Conservation (phyloP, 208 protist genomes). For the Angomonas ambiguus region DNA sequence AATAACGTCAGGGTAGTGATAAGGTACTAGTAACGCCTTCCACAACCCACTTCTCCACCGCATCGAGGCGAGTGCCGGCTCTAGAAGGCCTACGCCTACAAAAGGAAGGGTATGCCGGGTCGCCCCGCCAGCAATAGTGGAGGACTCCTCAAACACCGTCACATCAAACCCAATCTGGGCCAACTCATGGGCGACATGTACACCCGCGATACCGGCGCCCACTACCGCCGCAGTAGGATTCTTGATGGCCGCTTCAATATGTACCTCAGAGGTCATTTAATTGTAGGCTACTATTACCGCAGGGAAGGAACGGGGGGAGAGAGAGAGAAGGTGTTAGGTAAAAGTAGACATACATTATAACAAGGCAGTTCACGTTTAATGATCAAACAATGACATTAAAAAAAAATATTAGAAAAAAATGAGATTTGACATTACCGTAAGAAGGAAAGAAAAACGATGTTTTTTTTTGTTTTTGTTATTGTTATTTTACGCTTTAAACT, state of each 20-base stretch:
- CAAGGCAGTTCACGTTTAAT: not conserved
- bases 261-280: not conserved
- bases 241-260: constrained; percentile 17
- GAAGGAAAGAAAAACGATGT: not conserved
- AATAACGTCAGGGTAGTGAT: constrained; percentile 45
- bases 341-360: not conserved
- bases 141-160: constrained; percentile 67
- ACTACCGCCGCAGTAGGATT: constrained; percentile 69
- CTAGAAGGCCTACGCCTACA: constrained; percentile 66
- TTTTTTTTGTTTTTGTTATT: no score
- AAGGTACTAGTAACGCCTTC: constrained; percentile 33
- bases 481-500: no score
- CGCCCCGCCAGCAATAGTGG: constrained; percentile 38
- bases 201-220: constrained; percentile 75
- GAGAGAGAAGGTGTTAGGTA: not conserved
- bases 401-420: constrained; percentile 8
- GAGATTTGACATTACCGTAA: not conserved
- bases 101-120: constrained; percentile 66
- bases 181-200: constrained; percentile 85
- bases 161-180: constrained; percentile 76
- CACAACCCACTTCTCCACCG: constrained; percentile 35
- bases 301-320: not conserved
- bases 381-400: not conserved
- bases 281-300: not conserved
- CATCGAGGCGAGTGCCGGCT: constrained; percentile 43